These are phyloP conservation scores for Linum lewisii DNA, from an alignment of 345 rosid species.

Conservation along the genomic window DNA sequence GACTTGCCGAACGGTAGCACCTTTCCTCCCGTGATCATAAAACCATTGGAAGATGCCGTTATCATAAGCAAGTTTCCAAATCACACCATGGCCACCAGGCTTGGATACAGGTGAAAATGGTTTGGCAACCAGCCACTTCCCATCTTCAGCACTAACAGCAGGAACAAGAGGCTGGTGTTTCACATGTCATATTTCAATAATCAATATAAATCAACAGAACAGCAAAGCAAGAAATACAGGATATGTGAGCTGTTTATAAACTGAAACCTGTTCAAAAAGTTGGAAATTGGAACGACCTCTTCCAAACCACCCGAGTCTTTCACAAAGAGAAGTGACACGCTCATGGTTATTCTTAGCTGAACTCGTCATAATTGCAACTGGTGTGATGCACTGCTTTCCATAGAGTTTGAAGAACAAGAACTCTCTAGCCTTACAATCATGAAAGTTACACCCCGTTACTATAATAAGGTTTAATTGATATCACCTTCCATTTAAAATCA, in stretches of 20 bases:
- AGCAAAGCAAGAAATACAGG: constrained; percentile 2
- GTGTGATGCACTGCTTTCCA: constrained; percentile 79
- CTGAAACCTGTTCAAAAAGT: constrained; percentile 83
- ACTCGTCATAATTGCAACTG: constrained; percentile 94
- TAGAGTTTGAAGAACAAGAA: constrained; percentile 76
- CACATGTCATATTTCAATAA: constrained; percentile 11
- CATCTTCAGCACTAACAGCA: constrained; percentile 69
- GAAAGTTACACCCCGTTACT: not conserved
- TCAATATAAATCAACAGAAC: constrained; percentile 1
- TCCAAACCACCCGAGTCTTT: constrained; percentile 78
- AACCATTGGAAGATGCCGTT: constrained; percentile 86
- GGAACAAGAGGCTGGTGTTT: constrained; percentile 79
- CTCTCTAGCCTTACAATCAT: constrained; percentile 64
- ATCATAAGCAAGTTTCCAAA: constrained; percentile 94
- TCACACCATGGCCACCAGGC: constrained; percentile 96
- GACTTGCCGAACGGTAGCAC: constrained; percentile 92
- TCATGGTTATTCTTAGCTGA: constrained; percentile 86
- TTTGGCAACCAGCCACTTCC: constrained; percentile 66
- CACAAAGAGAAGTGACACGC: constrained; percentile 63
- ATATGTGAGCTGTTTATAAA: not conserved
- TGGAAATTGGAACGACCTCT: constrained; percentile 75
- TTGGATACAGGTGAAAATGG: constrained; percentile 79
- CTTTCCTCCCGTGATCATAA: constrained; percentile 68
- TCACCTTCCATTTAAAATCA: too few relatives aligned
- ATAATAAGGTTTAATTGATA: constrained; percentile 8